A percentile compares a stretch with the other conserved stretches of the same genome.
Evolutionary conservation across 2,329 filamentous ascomycete species (phyloP).

Genomic region (Xylaria hypoxylon): DNA sequence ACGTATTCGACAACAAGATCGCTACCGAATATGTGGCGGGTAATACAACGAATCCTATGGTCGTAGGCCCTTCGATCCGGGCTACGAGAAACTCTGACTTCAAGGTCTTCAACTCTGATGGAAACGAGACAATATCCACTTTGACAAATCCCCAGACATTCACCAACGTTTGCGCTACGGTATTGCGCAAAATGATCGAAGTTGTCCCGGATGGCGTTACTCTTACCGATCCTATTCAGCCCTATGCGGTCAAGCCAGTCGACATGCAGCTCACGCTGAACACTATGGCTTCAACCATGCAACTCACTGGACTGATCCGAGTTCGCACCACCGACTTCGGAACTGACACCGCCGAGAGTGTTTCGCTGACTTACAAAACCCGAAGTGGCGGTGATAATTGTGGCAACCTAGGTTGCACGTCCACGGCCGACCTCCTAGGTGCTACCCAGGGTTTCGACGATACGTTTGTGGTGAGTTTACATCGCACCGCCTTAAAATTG

Average conservation of each 20-base stretch:
- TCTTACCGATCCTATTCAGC: constrained; percentile 63
- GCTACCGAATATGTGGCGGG: constrained; percentile 68
- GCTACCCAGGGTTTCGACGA: constrained; percentile 69
- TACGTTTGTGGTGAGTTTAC: constrained; percentile 62
- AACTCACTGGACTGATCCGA: constrained; percentile 67
- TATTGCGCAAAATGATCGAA: constrained; percentile 72
- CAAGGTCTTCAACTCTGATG: constrained; percentile 66
- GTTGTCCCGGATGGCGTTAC: constrained; percentile 64
- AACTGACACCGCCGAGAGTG: constrained; percentile 56
- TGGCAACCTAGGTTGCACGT: constrained; percentile 57
- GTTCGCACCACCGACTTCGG: constrained; percentile 64
- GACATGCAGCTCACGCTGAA: constrained; percentile 66
- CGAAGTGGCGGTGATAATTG: constrained; percentile 62
- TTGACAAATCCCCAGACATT: constrained; percentile 61
- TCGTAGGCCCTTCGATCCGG: constrained; percentile 62
- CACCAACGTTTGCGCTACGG: constrained; percentile 59
- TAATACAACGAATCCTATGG: constrained; percentile 65
- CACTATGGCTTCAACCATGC: constrained; percentile 59
- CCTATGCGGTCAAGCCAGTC: constrained; percentile 71
- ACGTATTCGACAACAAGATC: constrained; percentile 67
- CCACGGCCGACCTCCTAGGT: constrained; percentile 60
- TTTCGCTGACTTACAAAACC: constrained; percentile 68
- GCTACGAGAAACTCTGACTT: constrained; percentile 64
- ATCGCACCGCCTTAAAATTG: background rate
- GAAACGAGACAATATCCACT: constrained; percentile 64